A percentile compares a stretch with the other conserved stretches of the same genome.
phyloP scores from a whole-genome alignment of 2,329 filamentous ascomycete species.

The Penicillium sp. region DNA sequence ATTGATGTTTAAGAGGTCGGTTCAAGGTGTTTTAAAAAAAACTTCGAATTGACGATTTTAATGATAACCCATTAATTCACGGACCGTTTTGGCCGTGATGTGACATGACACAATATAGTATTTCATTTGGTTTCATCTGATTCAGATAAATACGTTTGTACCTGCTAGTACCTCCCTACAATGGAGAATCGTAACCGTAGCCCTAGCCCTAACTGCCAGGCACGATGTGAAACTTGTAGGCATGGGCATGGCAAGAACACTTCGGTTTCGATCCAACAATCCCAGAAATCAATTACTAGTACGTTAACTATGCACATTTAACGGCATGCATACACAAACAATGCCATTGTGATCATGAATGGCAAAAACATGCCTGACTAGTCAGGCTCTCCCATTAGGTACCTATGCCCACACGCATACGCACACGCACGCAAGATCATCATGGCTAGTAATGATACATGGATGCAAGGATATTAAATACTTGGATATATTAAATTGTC shows the following conservation, averaged over 20 bases:
- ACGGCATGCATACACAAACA: not conserved
- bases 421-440: not conserved
- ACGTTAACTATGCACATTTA: not conserved
- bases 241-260: too few species aligned
- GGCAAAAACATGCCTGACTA: not conserved
- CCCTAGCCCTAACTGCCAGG: not conserved
- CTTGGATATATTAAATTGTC: not conserved
- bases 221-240: not conserved
- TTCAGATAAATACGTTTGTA: not conserved
- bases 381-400: not conserved
- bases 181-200: not conserved
- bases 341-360: not conserved
- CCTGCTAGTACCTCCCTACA: too few species aligned
- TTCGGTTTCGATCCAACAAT: not conserved
- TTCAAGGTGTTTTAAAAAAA: conserved; percentile 8
- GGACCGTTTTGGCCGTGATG: not conserved
- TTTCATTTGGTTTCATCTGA: not conserved
- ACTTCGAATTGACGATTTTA: conserved; percentile 13
- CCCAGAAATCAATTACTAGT: not conserved
- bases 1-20: conserved; percentile 5
- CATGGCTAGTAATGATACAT: not conserved
- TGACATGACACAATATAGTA: not conserved
- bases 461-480: not conserved
- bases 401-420: not conserved
- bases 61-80: conserved; percentile 8